Conservation (phyloP, 768 basidiomycete genomes). For the Postia placenta region DNA sequence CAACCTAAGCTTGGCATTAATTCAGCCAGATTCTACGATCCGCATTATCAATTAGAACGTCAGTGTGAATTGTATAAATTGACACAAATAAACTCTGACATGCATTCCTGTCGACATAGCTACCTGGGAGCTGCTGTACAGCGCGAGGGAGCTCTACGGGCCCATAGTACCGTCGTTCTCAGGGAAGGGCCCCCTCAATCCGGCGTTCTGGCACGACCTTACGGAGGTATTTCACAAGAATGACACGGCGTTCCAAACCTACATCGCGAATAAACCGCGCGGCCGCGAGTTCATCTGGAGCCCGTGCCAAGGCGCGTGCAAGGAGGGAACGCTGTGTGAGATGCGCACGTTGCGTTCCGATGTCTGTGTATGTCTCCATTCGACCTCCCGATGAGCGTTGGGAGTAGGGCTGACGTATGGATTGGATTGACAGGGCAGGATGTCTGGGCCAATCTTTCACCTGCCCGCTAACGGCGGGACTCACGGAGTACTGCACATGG, state of each 20-base stretch:
- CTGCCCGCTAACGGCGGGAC: not conserved
- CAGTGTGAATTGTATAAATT: constrained; percentile 10
- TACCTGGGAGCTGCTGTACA: constrained; percentile 50
- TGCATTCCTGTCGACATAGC: constrained; percentile 24
- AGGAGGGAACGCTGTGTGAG: constrained; percentile 36
- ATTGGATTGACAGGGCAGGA: not conserved
- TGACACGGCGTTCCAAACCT: constrained; percentile 39
- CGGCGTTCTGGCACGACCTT: constrained; percentile 56
- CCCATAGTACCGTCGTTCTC: constrained; percentile 33
- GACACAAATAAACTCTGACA: not conserved
- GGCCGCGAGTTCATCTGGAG: constrained; percentile 25
- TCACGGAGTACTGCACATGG: not conserved
- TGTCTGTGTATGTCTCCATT: constrained; percentile 30
- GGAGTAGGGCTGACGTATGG: not conserved
- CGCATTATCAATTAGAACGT: constrained; percentile 43
- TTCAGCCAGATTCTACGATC: constrained; percentile 32
- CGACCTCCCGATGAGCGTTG: not conserved
- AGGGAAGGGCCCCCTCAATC: constrained; percentile 33
- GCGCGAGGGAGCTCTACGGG: constrained; percentile 47
- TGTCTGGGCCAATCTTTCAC: constrained; percentile 2
- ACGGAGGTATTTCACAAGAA: constrained; percentile 48
- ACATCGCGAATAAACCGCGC: constrained; percentile 38
- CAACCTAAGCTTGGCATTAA: not conserved
- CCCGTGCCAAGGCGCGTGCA: constrained; percentile 33
- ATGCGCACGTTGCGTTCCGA: constrained; percentile 36